Evolutionary conservation across 169 alveolate species (phyloP).

Genomic region (Ichthyophthirius multifiliis): DNA sequence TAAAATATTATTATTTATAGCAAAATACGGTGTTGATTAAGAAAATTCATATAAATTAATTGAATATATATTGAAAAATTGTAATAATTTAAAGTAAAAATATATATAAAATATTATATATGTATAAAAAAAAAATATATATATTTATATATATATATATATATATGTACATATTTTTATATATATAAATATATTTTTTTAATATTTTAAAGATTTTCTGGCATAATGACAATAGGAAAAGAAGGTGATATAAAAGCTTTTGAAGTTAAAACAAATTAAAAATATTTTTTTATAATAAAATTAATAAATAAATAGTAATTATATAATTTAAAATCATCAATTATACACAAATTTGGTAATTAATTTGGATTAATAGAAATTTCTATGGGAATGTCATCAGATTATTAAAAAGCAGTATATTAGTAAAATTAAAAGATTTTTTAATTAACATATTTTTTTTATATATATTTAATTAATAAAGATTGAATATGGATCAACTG

Average conservation of each 20-base stretch:
- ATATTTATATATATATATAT: too few relatives aligned
- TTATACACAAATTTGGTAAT: slow-evolving; percentile 56
- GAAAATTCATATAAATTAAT: slow-evolving; percentile 64
- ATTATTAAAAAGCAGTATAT: slow-evolving; percentile 87
- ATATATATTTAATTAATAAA: too few relatives aligned
- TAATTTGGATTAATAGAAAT: slow-evolving; percentile 63
- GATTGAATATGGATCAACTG: slow-evolving; percentile 79
- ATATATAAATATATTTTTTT: too few relatives aligned
- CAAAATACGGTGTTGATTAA: slow-evolving; percentile 78
- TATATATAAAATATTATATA: background rate
- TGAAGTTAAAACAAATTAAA: slow-evolving; percentile 19
- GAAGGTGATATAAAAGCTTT: slow-evolving; percentile 66
- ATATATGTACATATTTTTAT: too few relatives aligned
- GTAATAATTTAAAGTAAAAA: slow-evolving; percentile 64
- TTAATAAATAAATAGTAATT: slow-evolving; percentile 22
- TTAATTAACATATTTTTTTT: background rate
- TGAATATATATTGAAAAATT: slow-evolving; percentile 65
- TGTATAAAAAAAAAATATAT: background rate
- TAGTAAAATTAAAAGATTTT: background rate
- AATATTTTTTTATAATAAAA: background rate
- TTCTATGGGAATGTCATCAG: slow-evolving; percentile 95
- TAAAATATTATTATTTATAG: background rate
- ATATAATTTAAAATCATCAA: slow-evolving; percentile 56
- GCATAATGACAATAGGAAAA: slow-evolving; percentile 94
- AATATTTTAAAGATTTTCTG: slow-evolving; percentile 66